Conservation (phyloP, 2,329 filamentous ascomycete genomes). For the Coniosporium tulheliwenetii region DNA sequence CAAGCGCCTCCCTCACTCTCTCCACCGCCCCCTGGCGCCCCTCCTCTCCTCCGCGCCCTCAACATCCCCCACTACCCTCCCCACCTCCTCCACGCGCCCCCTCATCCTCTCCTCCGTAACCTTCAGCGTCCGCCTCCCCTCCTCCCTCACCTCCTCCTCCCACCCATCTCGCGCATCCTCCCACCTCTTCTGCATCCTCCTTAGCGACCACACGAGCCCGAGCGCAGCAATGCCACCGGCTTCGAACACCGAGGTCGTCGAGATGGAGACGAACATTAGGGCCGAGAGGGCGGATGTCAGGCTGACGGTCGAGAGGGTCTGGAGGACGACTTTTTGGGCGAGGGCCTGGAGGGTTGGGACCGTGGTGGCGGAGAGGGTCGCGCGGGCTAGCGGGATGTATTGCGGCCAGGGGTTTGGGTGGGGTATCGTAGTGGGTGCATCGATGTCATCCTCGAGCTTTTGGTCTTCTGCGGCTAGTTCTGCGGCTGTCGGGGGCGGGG, state of each 20-base stretch:
- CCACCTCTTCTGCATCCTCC: constrained; percentile 44
- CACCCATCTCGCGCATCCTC: constrained; percentile 35
- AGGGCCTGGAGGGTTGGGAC: constrained; percentile 28
- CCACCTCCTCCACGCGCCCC: constrained; percentile 28
- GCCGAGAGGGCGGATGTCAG: constrained; percentile 35
- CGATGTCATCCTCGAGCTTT: constrained; percentile 2
- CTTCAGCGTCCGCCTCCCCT: constrained; percentile 39
- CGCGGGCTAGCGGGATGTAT: constrained; percentile 57
- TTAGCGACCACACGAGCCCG: constrained; percentile 40
- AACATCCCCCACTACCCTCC: constrained; percentile 17
- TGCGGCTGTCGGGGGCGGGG: constrained; percentile 1
- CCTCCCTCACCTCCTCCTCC: constrained; percentile 37
- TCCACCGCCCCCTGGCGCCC: constrained; percentile 27
- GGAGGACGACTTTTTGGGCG: constrained; percentile 42
- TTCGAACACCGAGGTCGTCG: constrained; percentile 37
- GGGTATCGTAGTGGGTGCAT: constrained; percentile 4
- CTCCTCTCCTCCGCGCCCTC: constrained; percentile 23
- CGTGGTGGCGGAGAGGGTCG: constrained; percentile 23
- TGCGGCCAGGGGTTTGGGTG: constrained; percentile 46
- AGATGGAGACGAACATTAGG: constrained; percentile 38
- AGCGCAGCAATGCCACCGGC: constrained; percentile 43
- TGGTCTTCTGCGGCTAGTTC: constrained; percentile 2
- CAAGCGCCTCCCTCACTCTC: constrained; percentile 30
- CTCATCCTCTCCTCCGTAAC: constrained; percentile 36
- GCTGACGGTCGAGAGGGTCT: constrained; percentile 58